Percentiles rank a stretch among this genome's conserved stretches.
These are phyloP conservation scores for Phlyctochytrium bullatum DNA, from an alignment of 192 early-diverging fungal genomes.

Conservation along the genomic window DNA sequence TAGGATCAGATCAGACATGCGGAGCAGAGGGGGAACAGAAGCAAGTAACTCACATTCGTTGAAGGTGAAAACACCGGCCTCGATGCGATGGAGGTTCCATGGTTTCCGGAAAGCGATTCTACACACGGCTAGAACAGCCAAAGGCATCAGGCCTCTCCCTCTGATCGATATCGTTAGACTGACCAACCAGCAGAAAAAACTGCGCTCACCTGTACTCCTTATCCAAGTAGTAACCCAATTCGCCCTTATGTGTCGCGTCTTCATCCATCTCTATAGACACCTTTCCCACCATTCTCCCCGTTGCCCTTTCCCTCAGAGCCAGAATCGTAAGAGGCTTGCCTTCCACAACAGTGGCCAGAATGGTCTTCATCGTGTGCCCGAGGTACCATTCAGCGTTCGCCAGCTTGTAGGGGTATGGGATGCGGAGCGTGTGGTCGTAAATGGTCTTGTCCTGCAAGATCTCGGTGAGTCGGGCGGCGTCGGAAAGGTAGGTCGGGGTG, in stretches of 20 bases:
- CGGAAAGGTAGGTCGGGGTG: background rate
- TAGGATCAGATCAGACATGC: background rate
- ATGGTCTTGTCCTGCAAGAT: constrained; percentile 14
- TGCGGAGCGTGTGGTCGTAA: constrained; percentile 9
- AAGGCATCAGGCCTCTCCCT: background rate
- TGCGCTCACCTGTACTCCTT: background rate
- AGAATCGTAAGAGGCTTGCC: background rate
- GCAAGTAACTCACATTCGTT: background rate
- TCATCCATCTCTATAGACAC: background rate
- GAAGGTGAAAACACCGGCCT: background rate
- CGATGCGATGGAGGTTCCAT: background rate
- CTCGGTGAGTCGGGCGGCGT: constrained; percentile 1
- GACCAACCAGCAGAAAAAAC: background rate
- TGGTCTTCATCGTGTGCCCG: constrained; percentile 2
- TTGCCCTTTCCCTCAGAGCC: background rate
- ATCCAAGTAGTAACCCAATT: background rate
- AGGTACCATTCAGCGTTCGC: constrained; percentile 8
- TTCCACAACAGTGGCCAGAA: background rate
- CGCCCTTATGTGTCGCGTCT: background rate
- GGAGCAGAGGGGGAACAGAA: background rate
- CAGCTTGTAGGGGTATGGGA: constrained; percentile 19
- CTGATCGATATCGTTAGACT: background rate
- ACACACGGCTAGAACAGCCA: background rate
- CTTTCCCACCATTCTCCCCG: background rate
- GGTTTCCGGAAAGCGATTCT: background rate